Conservation (phyloP, 352 stramenopile species). For the Peronospora destructor region DNA sequence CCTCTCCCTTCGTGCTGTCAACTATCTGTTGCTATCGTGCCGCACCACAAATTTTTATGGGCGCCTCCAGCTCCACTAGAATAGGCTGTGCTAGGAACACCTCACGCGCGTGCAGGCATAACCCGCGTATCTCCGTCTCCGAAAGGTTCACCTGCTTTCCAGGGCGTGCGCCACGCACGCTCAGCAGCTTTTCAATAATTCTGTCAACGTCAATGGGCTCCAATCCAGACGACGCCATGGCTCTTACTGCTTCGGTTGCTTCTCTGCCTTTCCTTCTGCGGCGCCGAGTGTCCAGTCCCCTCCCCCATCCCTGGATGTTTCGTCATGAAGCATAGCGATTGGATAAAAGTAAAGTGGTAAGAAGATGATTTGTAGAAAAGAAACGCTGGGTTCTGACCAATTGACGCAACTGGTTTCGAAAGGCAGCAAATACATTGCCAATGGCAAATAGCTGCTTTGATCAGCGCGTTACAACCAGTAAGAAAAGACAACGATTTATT, state of each 20-base stretch:
- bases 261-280: slow-evolving; percentile 28
- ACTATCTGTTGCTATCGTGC: not conserved
- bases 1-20: no score
- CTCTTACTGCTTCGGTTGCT: slow-evolving; percentile 15
- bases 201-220: slow-evolving; percentile 79
- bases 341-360: slow-evolving; percentile 1
- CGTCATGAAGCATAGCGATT: slow-evolving; percentile 5
- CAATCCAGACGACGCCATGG: slow-evolving; percentile 46
- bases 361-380: slow-evolving; percentile 9
- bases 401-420: not conserved
- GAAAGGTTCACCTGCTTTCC: slow-evolving; percentile 91
- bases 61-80: slow-evolving; percentile 97
- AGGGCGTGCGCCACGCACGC: slow-evolving; percentile 79
- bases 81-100: slow-evolving; percentile 98
- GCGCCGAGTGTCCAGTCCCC: slow-evolving; percentile 17
- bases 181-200: slow-evolving; percentile 89
- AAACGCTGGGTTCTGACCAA: slow-evolving; percentile 10
- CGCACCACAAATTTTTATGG: slow-evolving; percentile 95
- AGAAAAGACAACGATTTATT: no score
- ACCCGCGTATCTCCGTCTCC: slow-evolving; percentile 94
- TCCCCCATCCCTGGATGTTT: slow-evolving; percentile 19
- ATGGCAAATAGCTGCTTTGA: no score
- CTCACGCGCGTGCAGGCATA: slow-evolving; percentile 95
- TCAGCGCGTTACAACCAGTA: no score
- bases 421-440: not conserved